Percentiles rank a stretch among this genome's conserved stretches.
phyloP scores from a whole-genome alignment of 1,139 yeast species.

The Blastobotrys buckinghamii region DNA sequence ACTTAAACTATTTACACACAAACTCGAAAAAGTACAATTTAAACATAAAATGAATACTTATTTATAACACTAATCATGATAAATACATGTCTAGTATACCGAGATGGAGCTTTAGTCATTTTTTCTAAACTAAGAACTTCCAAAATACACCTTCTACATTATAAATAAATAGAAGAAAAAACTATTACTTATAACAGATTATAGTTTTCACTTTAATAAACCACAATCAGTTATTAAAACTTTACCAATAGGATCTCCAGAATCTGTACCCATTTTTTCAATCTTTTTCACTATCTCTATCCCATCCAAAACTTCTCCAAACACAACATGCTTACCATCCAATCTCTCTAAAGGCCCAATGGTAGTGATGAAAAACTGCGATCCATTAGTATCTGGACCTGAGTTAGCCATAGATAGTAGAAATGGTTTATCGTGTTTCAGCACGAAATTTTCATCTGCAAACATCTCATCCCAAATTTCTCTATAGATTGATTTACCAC shows the following conservation, averaged over 20 bases:
- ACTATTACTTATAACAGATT: too few species aligned
- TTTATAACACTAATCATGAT: too few species aligned
- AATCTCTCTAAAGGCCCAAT: slow-evolving; percentile 40
- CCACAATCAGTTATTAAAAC: not conserved
- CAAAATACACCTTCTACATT: too few species aligned
- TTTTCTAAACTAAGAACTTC: too few species aligned
- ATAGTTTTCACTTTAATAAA: not conserved
- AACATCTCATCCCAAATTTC: slow-evolving; percentile 42
- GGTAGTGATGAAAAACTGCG: slow-evolving; percentile 55
- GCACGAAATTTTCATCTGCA: slow-evolving; percentile 29
- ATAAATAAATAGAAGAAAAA: too few species aligned
- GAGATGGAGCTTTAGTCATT: too few species aligned
- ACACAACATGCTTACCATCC: slow-evolving; percentile 54
- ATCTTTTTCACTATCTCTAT: slow-evolving; percentile 34
- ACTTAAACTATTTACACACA: too few species aligned
- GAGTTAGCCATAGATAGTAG: slow-evolving; percentile 57
- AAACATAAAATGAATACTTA: too few species aligned
- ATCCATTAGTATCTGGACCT: slow-evolving; percentile 57
- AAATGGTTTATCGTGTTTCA: slow-evolving; percentile 40
- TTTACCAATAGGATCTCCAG: not conserved
- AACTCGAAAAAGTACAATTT: too few species aligned
- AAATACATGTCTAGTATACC: too few species aligned
- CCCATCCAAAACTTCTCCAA: slow-evolving; percentile 47
- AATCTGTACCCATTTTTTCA: slow-evolving; percentile 17
- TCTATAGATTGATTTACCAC: slow-evolving; percentile 43